These are phyloP conservation scores for Scutellaria minor DNA, from an alignment of 257 asterid genomes.

Conservation along the genomic window DNA sequence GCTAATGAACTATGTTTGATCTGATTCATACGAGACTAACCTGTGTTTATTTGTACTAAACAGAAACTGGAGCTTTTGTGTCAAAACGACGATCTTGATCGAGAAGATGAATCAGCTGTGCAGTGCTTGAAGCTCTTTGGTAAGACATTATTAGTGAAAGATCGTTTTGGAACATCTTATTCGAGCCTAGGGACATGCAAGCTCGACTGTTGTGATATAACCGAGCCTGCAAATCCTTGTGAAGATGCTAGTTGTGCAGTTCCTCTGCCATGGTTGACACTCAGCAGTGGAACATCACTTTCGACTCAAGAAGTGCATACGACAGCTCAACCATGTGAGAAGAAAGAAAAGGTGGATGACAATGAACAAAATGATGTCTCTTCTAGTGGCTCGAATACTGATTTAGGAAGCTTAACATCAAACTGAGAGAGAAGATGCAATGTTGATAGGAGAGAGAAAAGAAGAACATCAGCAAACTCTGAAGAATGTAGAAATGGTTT, in stretches of 20 bases:
- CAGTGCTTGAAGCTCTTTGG: conserved; percentile 83
- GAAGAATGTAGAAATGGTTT: conserved; percentile 59
- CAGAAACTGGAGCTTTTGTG: conserved; percentile 60
- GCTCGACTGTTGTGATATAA: conserved; percentile 37
- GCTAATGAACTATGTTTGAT: neutral
- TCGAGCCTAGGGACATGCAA: conserved; percentile 34
- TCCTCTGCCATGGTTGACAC: conserved; percentile 49
- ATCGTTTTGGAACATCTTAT: conserved; percentile 42
- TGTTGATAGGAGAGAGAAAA: conserved; percentile 32
- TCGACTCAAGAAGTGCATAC: conserved; percentile 43
- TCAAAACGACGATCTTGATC: conserved; percentile 38
- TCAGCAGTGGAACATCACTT: conserved; percentile 33
- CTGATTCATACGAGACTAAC: conserved; percentile 8
- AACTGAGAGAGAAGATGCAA: conserved; percentile 33
- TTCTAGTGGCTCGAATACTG: conserved; percentile 50
- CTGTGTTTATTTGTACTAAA: conserved; percentile 5
- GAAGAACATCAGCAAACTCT: conserved; percentile 41
- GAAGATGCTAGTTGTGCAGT: neutral
- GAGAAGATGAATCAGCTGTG: conserved; percentile 52
- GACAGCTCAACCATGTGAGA: conserved; percentile 34
- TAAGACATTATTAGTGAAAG: conserved; percentile 60
- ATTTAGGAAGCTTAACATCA: conserved; percentile 35
- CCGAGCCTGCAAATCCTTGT: conserved; percentile 23
- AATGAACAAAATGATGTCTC: conserved; percentile 50
- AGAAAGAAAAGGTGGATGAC: conserved; percentile 28